Percentiles rank a stretch among this genome's conserved stretches.
Evolutionary conservation across 257 asterid species (phyloP).

Genomic region (Plantago ovata): DNA sequence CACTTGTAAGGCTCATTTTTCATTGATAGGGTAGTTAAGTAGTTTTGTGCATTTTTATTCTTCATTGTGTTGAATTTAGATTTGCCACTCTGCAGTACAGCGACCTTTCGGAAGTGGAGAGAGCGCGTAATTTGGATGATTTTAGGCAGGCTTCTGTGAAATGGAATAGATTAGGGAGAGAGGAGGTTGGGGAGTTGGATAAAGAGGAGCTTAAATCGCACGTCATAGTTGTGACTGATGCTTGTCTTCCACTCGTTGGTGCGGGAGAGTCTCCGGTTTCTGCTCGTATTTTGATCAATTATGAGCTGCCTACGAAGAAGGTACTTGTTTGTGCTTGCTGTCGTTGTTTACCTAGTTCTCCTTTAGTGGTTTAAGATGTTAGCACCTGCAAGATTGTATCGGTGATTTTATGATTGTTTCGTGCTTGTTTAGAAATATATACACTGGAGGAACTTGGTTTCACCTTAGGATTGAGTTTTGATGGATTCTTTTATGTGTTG

Average conservation of each 20-base stretch:
- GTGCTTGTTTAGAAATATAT: too few species aligned
- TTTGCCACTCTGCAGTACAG: constrained; percentile 55
- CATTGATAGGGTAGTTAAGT: not conserved
- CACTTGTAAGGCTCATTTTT: constrained; percentile 38
- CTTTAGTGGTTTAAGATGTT: not conserved
- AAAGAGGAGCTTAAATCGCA: constrained; percentile 52
- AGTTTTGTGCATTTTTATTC: not conserved
- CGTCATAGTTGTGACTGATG: constrained; percentile 79
- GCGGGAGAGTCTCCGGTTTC: constrained; percentile 56
- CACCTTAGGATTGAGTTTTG: not conserved
- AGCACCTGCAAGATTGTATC: not conserved
- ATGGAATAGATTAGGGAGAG: constrained; percentile 58
- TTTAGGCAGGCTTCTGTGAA: constrained; percentile 56
- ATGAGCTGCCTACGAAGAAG: constrained; percentile 84
- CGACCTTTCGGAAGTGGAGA: constrained; percentile 67
- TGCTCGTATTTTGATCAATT: constrained; percentile 75
- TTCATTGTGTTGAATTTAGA: constrained; percentile 6
- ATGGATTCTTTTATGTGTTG: too few species aligned
- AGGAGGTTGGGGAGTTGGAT: constrained; percentile 36
- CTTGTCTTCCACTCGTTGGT: constrained; percentile 76
- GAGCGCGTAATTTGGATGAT: constrained; percentile 48
- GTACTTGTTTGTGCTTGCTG: constrained; percentile 17
- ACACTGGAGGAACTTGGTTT: not conserved
- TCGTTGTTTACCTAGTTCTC: not conserved
- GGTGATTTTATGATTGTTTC: not conserved